Evolutionary conservation across 371 early-diverging fungal genomes (phyloP), one percentile per base, ranked within the genome.

Genomic region (Lichtheimia ornata): DNA sequence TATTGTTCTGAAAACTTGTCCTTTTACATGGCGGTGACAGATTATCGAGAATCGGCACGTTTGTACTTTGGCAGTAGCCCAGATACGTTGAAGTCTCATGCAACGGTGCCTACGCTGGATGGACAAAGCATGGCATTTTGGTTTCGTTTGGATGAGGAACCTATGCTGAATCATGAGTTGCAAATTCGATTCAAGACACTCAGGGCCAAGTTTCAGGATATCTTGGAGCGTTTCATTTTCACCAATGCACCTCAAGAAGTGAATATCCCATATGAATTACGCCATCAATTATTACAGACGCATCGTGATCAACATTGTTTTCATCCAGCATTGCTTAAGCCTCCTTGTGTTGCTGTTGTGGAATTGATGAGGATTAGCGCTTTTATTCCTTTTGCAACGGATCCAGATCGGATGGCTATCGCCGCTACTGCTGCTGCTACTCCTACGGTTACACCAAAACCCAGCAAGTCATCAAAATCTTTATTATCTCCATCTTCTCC

Each of bases 231-330:
- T 0, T 74, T 68, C 40, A 66, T 77, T 13, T 50, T 70, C 11
- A 63, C 61, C 49, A 69, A 77, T 51, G 68, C 77, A 17, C 61
- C 67, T 5, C 74, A 72, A 59, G 77, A 77, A 58, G 72, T 77
- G 53, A 77, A 77, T 25, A 74, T 77, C 41, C 77, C 70, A 1
- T 70, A 64, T 43, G 77, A 77, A 53, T 53, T 74, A 28, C 58
- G 74, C 5, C 65, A 72, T 40, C 56, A 65, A 4, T 51, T 77
- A 25, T 56, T 77, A 20, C 47, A 72, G 6, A 58, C 65, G 9
- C 64, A 70, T 40, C 60, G 62, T n/a, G 55, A 60, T 15, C 61
- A 69, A 12, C 58, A 60, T 18, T 63, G 49, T 24, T 77, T 72
- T 56, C 77, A 77, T 50, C 77, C 77, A 12, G 59, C 69, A 20